Evolutionary conservation across 306 rosid genomes (phyloP).

Genomic region (Lupinus albus): DNA sequence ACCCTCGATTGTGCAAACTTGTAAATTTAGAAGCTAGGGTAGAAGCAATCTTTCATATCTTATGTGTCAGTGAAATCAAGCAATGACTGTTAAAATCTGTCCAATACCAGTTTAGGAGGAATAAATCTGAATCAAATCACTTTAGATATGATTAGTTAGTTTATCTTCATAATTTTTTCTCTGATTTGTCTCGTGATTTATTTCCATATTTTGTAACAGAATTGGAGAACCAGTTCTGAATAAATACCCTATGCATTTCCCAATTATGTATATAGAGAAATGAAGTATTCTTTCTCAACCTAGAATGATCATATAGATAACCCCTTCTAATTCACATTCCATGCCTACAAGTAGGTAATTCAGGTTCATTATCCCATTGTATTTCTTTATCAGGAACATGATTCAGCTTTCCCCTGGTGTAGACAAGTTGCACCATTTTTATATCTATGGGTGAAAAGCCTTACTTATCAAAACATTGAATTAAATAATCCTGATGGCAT

Average conservation of each 20-base stretch:
- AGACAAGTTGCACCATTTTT: constrained; percentile 13
- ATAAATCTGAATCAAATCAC: too few species aligned
- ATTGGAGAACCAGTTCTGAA: too few species aligned
- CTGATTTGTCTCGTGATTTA: too few species aligned
- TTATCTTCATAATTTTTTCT: too few species aligned
- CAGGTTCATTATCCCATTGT: constrained; percentile 1
- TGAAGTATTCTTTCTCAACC: too few species aligned
- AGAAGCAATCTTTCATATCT: constrained; percentile 19
- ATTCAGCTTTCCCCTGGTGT: constrained; percentile 18
- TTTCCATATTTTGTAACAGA: too few species aligned
- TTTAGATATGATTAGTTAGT: too few species aligned
- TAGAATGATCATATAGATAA: background rate
- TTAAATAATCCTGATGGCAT: background rate
- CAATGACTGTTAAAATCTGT: too few species aligned
- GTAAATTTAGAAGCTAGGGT: background rate
- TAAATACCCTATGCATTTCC: too few species aligned
- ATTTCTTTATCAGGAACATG: constrained; percentile 12
- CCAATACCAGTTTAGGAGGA: too few species aligned
- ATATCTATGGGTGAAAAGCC: background rate
- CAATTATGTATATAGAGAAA: too few species aligned
- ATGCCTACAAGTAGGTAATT: background rate
- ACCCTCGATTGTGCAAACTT: background rate
- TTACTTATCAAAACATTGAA: background rate
- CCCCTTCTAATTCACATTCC: background rate
- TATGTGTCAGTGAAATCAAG: background rate